Percentiles rank a stretch among this genome's conserved stretches.
Evolutionary conservation across 2,329 filamentous ascomycete genomes (phyloP).

Genomic region (Trichoderma breve): DNA sequence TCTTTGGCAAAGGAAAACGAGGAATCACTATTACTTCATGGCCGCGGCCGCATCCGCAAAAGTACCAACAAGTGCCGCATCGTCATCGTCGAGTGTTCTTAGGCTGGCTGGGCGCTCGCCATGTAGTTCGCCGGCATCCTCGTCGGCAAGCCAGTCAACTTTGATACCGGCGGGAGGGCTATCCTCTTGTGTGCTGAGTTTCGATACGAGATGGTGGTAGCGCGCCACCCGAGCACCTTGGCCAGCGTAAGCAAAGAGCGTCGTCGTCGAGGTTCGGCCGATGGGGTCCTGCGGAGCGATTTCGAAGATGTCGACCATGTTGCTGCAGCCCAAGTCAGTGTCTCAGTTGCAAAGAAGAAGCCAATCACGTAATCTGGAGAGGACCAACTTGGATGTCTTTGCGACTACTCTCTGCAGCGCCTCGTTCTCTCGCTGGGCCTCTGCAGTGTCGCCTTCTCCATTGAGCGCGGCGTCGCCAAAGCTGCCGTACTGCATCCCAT

Average conservation of each 20-base stretch:
- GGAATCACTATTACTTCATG: conserved; percentile 37
- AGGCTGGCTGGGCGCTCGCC: conserved; percentile 36
- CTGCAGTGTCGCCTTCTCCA: conserved; percentile 57
- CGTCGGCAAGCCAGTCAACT: conserved; percentile 56
- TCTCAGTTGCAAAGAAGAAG: background rate
- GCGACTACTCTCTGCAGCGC: conserved; percentile 63
- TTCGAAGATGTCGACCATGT: conserved; percentile 67
- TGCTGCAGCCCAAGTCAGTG: conserved; percentile 42
- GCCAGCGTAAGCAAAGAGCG: conserved; percentile 51
- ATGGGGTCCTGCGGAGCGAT: conserved; percentile 53
- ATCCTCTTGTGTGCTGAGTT: conserved; percentile 49
- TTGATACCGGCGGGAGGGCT: conserved; percentile 42
- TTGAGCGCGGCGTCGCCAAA: conserved; percentile 57
- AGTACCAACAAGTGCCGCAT: conserved; percentile 53
- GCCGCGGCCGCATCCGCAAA: conserved; percentile 59
- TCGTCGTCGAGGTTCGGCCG: conserved; percentile 36
- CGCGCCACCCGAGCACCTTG: conserved; percentile 56
- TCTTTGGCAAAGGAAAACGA: background rate
- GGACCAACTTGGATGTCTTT: conserved; percentile 60
- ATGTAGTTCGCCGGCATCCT: conserved; percentile 48
- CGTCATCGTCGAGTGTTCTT: conserved; percentile 36
- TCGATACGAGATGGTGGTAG: conserved; percentile 62
- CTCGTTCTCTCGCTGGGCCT: conserved; percentile 63
- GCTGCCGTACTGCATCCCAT: conserved; percentile 60
- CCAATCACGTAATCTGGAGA: background rate